A percentile compares a stretch with the other conserved stretches of the same genome.
Evolutionary conservation across 139 green algal genomes (phyloP).

Genomic region (Yamagishiella unicocca): DNA sequence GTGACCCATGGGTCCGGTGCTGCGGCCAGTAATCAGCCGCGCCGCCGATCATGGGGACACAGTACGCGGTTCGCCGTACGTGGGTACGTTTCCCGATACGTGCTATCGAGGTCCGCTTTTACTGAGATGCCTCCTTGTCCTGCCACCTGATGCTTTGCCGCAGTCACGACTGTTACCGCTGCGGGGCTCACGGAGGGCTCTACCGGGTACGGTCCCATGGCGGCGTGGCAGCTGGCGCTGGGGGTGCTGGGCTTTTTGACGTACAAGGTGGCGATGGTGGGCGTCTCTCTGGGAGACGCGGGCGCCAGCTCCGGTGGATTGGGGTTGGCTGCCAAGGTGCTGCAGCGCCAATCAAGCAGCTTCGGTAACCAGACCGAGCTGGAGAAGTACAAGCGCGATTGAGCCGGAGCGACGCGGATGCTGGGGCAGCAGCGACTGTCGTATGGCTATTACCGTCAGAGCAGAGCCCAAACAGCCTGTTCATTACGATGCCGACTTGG

Average conservation of each 20-base stretch:
- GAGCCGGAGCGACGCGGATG: no score
- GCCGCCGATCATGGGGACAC: no score
- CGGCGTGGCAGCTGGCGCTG: constrained; percentile 47
- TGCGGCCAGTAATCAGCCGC: no score
- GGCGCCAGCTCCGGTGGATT: background rate
- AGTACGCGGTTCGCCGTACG: no score
- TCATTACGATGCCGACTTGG: no score
- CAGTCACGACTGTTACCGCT: background rate
- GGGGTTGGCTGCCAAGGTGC: background rate
- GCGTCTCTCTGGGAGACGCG: background rate
- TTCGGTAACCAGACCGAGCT: background rate
- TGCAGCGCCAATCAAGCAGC: constrained; percentile 2
- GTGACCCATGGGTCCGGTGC: no score
- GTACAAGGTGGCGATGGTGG: constrained; percentile 49
- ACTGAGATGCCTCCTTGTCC: background rate
- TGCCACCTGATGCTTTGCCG: background rate
- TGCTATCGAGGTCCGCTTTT: background rate
- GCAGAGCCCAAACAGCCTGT: no score
- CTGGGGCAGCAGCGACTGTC: no score
- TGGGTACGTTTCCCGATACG: background rate
- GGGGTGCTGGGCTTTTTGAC: constrained; percentile 48
- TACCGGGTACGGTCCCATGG: background rate
- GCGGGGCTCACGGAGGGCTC: background rate
- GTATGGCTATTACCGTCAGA: no score
- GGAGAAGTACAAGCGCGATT: constrained; percentile 41